Evolutionary conservation across 176 grass and related monocot species (phyloP).

Genomic region (Zoysia pacifica): DNA sequence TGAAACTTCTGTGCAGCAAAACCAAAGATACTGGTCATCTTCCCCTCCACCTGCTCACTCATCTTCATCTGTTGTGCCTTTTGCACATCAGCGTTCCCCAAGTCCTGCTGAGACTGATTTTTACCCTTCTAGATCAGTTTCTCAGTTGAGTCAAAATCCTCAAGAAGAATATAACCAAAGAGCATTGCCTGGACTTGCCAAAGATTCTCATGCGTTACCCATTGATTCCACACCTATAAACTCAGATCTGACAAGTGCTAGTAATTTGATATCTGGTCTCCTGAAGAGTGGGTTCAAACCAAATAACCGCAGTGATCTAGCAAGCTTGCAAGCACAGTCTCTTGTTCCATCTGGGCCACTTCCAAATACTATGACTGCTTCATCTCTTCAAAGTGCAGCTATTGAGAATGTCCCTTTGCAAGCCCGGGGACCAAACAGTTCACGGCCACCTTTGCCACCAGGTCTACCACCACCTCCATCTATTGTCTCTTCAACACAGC

Average conservation of each 20-base stretch:
- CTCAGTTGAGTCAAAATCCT: constrained; percentile 42
- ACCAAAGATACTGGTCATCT: constrained; percentile 63
- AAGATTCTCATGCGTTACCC: constrained; percentile 40
- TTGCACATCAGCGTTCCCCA: constrained; percentile 53
- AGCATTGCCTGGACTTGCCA: constrained; percentile 3
- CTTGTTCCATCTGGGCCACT: constrained; percentile 53
- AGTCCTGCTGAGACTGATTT: constrained; percentile 52
- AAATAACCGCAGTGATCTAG: constrained; percentile 35
- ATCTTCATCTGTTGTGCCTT: constrained; percentile 40
- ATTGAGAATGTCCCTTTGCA: constrained; percentile 33
- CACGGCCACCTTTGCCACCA: constrained; percentile 70
- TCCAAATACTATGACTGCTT: constrained; percentile 31
- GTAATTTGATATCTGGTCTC: constrained; percentile 68
- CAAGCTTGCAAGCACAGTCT: constrained; percentile 38
- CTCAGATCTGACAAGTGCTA: constrained; percentile 42
- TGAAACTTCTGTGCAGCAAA: constrained; percentile 54
- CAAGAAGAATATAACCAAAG: constrained; percentile 46
- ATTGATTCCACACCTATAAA: constrained; percentile 37
- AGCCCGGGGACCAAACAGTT: constrained; percentile 30
- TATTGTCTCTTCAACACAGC: constrained; percentile 28
- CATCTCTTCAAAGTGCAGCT: constrained; percentile 41
- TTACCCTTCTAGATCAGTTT: constrained; percentile 45
- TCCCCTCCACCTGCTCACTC: constrained; percentile 49
- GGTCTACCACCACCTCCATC: constrained; percentile 58
- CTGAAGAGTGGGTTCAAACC: constrained; percentile 63